A percentile compares a stretch with the other conserved stretches of the same genome.
These are phyloP conservation scores for Colletotrichum tropicicola DNA, from an alignment of 2,329 filamentous ascomycete genomes.

Conservation along the genomic window DNA sequence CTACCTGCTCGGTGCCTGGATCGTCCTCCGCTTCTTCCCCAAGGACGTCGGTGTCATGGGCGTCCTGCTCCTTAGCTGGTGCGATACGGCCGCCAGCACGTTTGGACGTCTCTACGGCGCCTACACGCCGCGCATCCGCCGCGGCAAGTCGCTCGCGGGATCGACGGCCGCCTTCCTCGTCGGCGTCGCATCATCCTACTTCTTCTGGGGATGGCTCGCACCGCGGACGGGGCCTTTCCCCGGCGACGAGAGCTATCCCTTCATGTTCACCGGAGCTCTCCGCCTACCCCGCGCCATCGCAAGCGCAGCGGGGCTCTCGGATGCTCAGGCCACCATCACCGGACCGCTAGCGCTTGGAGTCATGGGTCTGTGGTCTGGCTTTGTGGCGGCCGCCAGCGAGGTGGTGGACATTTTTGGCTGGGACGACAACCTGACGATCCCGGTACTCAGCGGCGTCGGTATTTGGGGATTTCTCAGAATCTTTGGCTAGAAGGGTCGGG, in stretches of 20 bases:
- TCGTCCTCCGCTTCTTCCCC: constrained; percentile 85
- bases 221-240: constrained; percentile 73
- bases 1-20: constrained; percentile 91
- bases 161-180: constrained; percentile 84
- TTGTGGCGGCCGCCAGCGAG: constrained; percentile 89
- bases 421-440: constrained; percentile 98
- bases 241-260: constrained; percentile 74
- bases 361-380: constrained; percentile 87
- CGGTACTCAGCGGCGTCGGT: constrained; percentile 86
- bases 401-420: constrained; percentile 90
- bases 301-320: constrained; percentile 68
- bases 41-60: constrained; percentile 94
- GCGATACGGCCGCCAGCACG: constrained; percentile 95
- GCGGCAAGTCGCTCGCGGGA: constrained; percentile 91
- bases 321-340: constrained; percentile 67
- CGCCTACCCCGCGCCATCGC: constrained; percentile 71
- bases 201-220: constrained; percentile 90
- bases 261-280: constrained; percentile 84
- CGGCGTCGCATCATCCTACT: constrained; percentile 81
- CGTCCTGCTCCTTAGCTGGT: constrained; percentile 94
- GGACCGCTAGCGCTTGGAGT: constrained; percentile 79
- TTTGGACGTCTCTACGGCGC: constrained; percentile 90
- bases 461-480: constrained; percentile 92
- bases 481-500: constrained; percentile 66
- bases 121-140: constrained; percentile 85